Evolutionary conservation across 805 yeast genomes (phyloP).

Genomic region (Candida verbasci): DNA sequence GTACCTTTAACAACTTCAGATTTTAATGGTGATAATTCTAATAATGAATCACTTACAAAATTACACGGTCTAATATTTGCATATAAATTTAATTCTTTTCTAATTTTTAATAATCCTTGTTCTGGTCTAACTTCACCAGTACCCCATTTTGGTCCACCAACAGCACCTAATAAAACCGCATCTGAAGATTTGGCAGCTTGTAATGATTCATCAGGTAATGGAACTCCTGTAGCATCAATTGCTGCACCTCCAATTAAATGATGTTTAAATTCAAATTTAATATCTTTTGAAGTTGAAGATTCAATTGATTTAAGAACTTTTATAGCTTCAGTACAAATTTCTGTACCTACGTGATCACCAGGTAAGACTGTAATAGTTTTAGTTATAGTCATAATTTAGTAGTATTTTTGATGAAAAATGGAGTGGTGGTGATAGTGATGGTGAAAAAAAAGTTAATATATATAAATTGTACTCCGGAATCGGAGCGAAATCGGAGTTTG

Average conservation of each 20-base stretch:
- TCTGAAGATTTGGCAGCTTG: constrained; percentile 82
- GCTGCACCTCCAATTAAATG: constrained; percentile 98
- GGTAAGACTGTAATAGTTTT: constrained; percentile 85
- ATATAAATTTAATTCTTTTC: constrained; percentile 90
- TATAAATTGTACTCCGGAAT: no score
- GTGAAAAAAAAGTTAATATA: no score
- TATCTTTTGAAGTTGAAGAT: constrained; percentile 34
- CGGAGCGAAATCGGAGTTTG: constrained; percentile 7
- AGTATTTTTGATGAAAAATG: not conserved
- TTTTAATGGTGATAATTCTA: constrained; percentile 85
- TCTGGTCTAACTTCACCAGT: constrained; percentile 96
- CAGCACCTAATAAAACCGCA: constrained; percentile 97
- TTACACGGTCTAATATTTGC: constrained; percentile 97
- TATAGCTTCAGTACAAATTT: constrained; percentile 84
- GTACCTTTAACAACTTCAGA: constrained; percentile 85
- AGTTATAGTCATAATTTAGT: constrained; percentile 11
- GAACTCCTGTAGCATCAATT: constrained; percentile 92
- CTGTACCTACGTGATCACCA: constrained; percentile 97
- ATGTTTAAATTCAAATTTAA: constrained; percentile 70
- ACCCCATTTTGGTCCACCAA: constrained; percentile 99
- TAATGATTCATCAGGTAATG: constrained; percentile 81
- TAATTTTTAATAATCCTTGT: constrained; percentile 89
- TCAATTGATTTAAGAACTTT: constrained; percentile 83
- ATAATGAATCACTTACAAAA: constrained; percentile 79
- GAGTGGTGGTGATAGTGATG: no score